Percentiles rank a stretch among this genome's conserved stretches.
Conservation (phyloP, 805 yeast species). For the Candida easanensis region DNA sequence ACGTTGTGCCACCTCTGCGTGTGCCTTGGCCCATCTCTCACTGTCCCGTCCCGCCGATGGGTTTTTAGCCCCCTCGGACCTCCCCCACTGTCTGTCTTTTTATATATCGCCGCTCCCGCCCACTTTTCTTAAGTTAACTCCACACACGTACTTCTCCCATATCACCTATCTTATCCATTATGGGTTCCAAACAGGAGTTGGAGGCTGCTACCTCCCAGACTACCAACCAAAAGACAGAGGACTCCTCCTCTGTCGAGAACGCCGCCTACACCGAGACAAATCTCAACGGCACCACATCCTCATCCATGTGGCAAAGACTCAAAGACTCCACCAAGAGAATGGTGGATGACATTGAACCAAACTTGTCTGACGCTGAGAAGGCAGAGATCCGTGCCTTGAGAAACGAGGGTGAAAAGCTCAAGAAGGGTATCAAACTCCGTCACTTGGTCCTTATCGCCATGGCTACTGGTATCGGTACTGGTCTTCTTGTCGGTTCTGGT, state of each 20-base stretch:
- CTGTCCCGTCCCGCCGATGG: too few relatives aligned
- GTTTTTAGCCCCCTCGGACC: too few relatives aligned
- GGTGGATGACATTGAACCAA: constrained; percentile 37
- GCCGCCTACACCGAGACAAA: constrained; percentile 22
- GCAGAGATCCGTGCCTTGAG: constrained; percentile 23
- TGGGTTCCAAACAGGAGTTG: constrained; percentile 13
- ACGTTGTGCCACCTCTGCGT: too few relatives aligned
- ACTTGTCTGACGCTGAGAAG: constrained; percentile 40
- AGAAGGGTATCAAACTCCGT: constrained; percentile 40
- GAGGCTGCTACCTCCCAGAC: constrained; percentile 7
- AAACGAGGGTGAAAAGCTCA: constrained; percentile 33
- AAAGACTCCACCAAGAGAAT: constrained; percentile 33
- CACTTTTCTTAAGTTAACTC: too few relatives aligned
- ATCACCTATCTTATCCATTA: not conserved
- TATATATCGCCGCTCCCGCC: too few relatives aligned
- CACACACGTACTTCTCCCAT: too few relatives aligned
- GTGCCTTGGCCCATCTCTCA: too few relatives aligned
- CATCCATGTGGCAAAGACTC: constrained; percentile 28
- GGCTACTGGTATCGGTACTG: constrained; percentile 76
- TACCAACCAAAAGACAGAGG: constrained; percentile 20
- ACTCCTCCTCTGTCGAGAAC: constrained; percentile 20
- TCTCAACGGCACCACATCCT: not conserved
- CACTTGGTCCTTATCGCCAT: constrained; percentile 74
- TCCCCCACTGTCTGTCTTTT: too few relatives aligned
- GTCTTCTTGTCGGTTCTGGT: constrained; percentile 70